Conservation (phyloP, 345 rosid species). For the Carallia brachiata region DNA sequence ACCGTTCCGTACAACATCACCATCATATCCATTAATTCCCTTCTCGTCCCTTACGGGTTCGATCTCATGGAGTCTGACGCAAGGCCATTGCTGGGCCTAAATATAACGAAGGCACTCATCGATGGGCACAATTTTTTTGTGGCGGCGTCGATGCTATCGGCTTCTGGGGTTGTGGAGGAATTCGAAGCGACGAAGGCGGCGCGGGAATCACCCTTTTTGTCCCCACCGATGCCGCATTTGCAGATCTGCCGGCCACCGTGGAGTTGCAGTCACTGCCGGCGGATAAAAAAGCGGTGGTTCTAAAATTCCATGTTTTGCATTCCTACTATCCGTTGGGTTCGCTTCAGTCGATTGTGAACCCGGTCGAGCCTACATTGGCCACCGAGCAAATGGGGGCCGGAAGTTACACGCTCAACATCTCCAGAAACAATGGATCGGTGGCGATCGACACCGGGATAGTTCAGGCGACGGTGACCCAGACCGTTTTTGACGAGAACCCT, state of each 20-base stretch:
- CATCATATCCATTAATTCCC: slow-evolving; percentile 58
- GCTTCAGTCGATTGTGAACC: slow-evolving; percentile 82
- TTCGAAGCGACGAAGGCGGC: slow-evolving; percentile 80
- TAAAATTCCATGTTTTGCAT: slow-evolving; percentile 81
- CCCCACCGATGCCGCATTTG: slow-evolving; percentile 73
- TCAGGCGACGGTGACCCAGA: slow-evolving; percentile 80
- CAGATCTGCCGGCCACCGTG: slow-evolving; percentile 60
- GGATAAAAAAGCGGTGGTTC: slow-evolving; percentile 60
- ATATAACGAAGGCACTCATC: slow-evolving; percentile 67
- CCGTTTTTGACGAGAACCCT: slow-evolving; percentile 83
- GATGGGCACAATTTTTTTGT: slow-evolving; percentile 85
- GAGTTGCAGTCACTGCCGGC: slow-evolving; percentile 74
- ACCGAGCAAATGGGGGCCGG: slow-evolving; percentile 82
- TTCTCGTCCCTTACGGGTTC: slow-evolving; percentile 62
- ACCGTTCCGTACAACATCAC: slow-evolving; percentile 64
- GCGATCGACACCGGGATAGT: slow-evolving; percentile 75
- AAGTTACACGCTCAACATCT: slow-evolving; percentile 75
- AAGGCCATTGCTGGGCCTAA: slow-evolving; percentile 57
- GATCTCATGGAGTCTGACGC: slow-evolving; percentile 73
- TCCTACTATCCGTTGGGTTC: slow-evolving; percentile 92
- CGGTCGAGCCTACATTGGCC: slow-evolving; percentile 85
- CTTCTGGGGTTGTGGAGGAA: slow-evolving; percentile 72
- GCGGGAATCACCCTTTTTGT: slow-evolving; percentile 90
- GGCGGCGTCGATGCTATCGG: slow-evolving; percentile 73
- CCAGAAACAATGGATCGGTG: slow-evolving; percentile 72